Evolutionary conservation across 768 basidiomycete species (phyloP).

Genomic region (Leccinellum albellum): DNA sequence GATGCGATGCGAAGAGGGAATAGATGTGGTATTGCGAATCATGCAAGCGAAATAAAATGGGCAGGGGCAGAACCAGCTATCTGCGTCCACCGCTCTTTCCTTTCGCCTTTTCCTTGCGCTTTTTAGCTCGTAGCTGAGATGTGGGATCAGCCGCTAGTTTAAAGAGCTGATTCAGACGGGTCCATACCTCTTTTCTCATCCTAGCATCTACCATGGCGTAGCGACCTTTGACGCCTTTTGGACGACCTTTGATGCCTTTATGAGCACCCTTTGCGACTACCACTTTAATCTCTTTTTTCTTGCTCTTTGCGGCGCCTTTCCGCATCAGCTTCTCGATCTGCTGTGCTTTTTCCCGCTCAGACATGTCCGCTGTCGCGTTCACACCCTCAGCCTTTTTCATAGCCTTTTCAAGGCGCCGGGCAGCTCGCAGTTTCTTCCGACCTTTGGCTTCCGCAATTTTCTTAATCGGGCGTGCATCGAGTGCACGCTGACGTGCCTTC

Average conservation of each 20-base stretch:
- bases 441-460: slow-evolving; percentile 99
- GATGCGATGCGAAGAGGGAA: neutral
- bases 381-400: slow-evolving; percentile 96
- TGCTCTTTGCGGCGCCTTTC: slow-evolving; percentile 67
- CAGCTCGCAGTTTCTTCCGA: slow-evolving; percentile 89
- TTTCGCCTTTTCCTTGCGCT: slow-evolving; percentile 70
- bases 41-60: neutral
- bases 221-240: slow-evolving; percentile 93
- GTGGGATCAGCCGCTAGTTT: slow-evolving; percentile 1
- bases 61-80: slow-evolving; percentile 12
- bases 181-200: slow-evolving; percentile 83
- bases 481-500: slow-evolving; percentile 84
- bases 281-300: slow-evolving; percentile 75
- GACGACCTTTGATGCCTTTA: slow-evolving; percentile 86
- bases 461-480: slow-evolving; percentile 97
- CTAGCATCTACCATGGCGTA: slow-evolving; percentile 93
- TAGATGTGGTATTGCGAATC: neutral
- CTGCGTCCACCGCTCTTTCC: slow-evolving; percentile 47
- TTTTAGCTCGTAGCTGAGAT: slow-evolving; percentile 73
- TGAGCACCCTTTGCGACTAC: slow-evolving; percentile 91
- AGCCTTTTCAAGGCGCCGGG: slow-evolving; percentile 81
- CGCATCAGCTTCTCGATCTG: slow-evolving; percentile 91
- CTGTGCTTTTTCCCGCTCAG: slow-evolving; percentile 92
- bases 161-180: neutral
- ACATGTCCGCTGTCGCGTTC: slow-evolving; percentile 81